These are phyloP conservation scores for Candida ficus DNA, from an alignment of 805 yeast species.

Conservation along the genomic window DNA sequence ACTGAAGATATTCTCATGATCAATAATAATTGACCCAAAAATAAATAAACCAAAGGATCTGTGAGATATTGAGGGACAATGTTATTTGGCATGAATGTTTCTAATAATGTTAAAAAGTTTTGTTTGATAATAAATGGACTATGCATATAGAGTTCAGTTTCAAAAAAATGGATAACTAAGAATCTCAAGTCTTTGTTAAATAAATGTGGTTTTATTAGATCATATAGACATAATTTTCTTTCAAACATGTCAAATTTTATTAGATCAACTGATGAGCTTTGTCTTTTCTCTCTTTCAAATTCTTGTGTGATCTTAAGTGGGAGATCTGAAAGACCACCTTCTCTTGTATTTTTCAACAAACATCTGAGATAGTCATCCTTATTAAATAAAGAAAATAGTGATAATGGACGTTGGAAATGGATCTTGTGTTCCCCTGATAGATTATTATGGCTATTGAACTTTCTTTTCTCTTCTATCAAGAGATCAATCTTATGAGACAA, in stretches of 20 bases:
- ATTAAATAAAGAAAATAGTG: slow-evolving; percentile 6
- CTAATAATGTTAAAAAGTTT: slow-evolving; percentile 4
- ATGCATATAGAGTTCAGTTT: slow-evolving; percentile 1
- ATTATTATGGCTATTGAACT: neutral
- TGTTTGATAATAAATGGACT: slow-evolving; percentile 10
- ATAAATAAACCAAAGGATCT: slow-evolving; percentile 6
- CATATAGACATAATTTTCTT: neutral
- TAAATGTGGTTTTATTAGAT: slow-evolving; percentile 2
- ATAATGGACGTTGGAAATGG: neutral
- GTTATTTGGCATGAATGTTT: neutral
- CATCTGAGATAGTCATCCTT: slow-evolving; percentile 5
- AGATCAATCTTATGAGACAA: slow-evolving; percentile 1
- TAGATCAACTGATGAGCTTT: slow-evolving; percentile 1
- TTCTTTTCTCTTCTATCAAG: neutral
- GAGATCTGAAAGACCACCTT: neutral
- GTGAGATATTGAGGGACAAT: slow-evolving; percentile 2
- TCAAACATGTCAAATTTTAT: slow-evolving; percentile 2
- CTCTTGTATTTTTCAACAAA: slow-evolving; percentile 1
- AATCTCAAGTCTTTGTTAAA: neutral
- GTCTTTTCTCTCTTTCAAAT: slow-evolving; percentile 8
- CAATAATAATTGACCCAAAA: slow-evolving; percentile 13
- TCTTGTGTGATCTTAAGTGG: slow-evolving; percentile 4
- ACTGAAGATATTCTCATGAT: slow-evolving; percentile 16
- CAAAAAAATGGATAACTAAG: slow-evolving; percentile 3
- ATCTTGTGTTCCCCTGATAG: neutral